Conservation (phyloP, 1,139 yeast genomes). For the Debaryomyces udenii region DNA sequence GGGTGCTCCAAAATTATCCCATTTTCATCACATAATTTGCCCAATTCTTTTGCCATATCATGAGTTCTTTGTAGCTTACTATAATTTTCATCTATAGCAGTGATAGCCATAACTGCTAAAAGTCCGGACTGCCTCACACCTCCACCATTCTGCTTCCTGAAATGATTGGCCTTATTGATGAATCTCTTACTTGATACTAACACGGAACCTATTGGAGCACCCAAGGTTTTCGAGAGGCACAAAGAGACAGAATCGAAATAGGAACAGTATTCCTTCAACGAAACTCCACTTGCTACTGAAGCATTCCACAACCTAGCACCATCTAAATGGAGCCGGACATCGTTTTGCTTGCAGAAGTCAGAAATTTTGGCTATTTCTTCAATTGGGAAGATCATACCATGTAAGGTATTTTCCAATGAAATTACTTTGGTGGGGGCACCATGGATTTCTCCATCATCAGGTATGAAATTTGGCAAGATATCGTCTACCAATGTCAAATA, state of each 20-base stretch:
- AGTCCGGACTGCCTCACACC: conserved; percentile 52
- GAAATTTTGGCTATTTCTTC: conserved; percentile 45
- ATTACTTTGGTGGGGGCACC: conserved; percentile 51
- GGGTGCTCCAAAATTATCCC: conserved; percentile 42
- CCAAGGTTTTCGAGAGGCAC: conserved; percentile 48
- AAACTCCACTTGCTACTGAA: conserved; percentile 42
- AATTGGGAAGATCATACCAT: conserved; percentile 47
- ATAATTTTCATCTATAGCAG: conserved; percentile 44
- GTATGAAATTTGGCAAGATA: conserved; percentile 40
- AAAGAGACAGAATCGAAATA: conserved; percentile 49
- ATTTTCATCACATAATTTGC: conserved; percentile 40
- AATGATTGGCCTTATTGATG: conserved; percentile 48
- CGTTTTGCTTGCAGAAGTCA: conserved; percentile 37
- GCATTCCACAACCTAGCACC: conserved; percentile 56
- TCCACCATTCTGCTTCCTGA: conserved; percentile 51
- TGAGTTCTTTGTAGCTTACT: conserved; percentile 51
- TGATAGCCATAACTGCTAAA: conserved; percentile 43
- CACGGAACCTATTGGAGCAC: conserved; percentile 52
- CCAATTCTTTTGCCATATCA: conserved; percentile 55
- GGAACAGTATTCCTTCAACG: conserved; percentile 41
- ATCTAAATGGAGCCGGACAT: conserved; percentile 44
- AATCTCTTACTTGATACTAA: conserved; percentile 37
- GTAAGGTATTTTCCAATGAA: conserved; percentile 49
- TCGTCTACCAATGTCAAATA: conserved; percentile 46
- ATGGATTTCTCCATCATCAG: conserved; percentile 53